Percentiles rank a stretch among this genome's conserved stretches.
These are phyloP conservation scores for Ceratobasidium sp. DNA, from an alignment of 1,284 basidiomycete genomes.

Conservation along the genomic window DNA sequence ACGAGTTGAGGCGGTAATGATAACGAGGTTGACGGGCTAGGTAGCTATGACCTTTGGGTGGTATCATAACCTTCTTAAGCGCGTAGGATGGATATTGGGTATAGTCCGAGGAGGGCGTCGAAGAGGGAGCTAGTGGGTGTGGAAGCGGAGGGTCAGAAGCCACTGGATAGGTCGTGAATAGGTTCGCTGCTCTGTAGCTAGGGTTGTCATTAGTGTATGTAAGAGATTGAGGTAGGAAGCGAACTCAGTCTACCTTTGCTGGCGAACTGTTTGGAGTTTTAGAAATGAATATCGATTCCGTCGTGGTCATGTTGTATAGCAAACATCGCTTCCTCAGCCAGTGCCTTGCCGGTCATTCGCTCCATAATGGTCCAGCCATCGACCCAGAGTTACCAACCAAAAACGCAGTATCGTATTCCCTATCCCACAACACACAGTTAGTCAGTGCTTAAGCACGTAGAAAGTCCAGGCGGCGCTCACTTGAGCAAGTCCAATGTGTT, in stretches of 20 bases:
- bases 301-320: slow-evolving; percentile 64
- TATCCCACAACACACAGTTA: background rate
- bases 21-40: slow-evolving; percentile 72
- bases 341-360: slow-evolving; percentile 63
- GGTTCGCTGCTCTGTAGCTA: too few relatives aligned
- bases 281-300: slow-evolving; percentile 68
- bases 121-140: slow-evolving; percentile 68
- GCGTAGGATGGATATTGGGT: slow-evolving; percentile 62
- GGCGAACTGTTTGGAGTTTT: slow-evolving; percentile 55
- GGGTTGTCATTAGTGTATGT: too few relatives aligned
- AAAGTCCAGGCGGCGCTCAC: slow-evolving; percentile 5
- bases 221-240: background rate
- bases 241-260: background rate
- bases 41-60: too few relatives aligned
- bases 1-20: slow-evolving; percentile 60
- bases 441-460: too few relatives aligned
- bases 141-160: slow-evolving; percentile 61
- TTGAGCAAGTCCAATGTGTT: slow-evolving; percentile 40
- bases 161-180: slow-evolving; percentile 62
- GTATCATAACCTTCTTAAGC: slow-evolving; percentile 52
- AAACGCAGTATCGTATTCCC: slow-evolving; percentile 55
- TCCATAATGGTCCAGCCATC: slow-evolving; percentile 66
- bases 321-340: slow-evolving; percentile 61
- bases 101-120: slow-evolving; percentile 63
- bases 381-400: slow-evolving; percentile 72